Evolutionary conservation across 116 monocot species (phyloP), one percentile per base, ranked within the genome.

Genomic region (Zostera marina): DNA sequence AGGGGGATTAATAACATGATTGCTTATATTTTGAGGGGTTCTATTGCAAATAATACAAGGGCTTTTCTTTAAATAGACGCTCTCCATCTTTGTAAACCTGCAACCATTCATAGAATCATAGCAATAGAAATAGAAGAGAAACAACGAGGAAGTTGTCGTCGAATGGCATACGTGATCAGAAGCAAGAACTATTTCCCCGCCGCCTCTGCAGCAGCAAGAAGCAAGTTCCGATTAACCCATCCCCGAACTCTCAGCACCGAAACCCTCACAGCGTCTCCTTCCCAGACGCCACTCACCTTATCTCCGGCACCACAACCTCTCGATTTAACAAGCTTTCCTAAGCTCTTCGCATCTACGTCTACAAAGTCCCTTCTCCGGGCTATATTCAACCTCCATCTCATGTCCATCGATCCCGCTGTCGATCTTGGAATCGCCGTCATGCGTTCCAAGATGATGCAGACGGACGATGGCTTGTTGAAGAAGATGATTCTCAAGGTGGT

Each of bases 321-420:
- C 20, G 73, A 79, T 44, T 42, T 82, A 9, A 20, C 61, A 13
- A 69, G 82, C 81, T 75, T 77, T 20, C 71, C 73, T 41, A 48
- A 59, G 49, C 66, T 88, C 39, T 94, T 84, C 75, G 63, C 82
- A 20, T 65, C 71, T 2, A 60, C 69, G 45, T 62, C 63, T 15
- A 85, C 79, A 12, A 44, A 64, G 5, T 57, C 79, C 7, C 72
- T 23, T 56, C 44, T 47, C 49, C 63, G 11, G 44, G 81, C 65
- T 47, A 77, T 41, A 15, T 66, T 47, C 77, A 69, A 25, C 88
- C 88, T 23, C 53, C 72, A 40, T 81, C 84, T 24, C 79, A 94
- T 51, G 61, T 67, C 19, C 79, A 59, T 16, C 70, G 70, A 38
- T 52, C 49, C 62, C 54, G 51, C 42, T 58, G 88, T 79, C 38